A percentile compares a stretch with the other conserved stretches of the same genome.
phyloP scores from a whole-genome alignment of 345 rosid genomes.

The Syzygium aromaticum region DNA sequence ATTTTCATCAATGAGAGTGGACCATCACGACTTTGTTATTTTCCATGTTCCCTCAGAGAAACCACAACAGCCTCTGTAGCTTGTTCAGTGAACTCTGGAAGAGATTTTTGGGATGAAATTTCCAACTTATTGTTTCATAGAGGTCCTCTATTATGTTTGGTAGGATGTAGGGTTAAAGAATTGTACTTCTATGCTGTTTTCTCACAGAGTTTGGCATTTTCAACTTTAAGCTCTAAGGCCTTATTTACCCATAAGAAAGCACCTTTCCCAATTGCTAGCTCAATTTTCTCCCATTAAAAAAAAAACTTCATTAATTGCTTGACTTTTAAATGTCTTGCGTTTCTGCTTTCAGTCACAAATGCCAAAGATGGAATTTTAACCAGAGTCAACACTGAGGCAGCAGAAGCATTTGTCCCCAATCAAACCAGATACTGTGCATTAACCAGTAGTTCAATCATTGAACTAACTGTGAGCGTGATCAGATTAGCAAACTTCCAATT shows the following conservation, averaged over 20 bases:
- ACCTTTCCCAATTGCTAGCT: neutral
- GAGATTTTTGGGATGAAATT: neutral
- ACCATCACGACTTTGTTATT: neutral
- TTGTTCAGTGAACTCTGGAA: neutral
- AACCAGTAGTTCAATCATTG: neutral
- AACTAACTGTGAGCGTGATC: neutral
- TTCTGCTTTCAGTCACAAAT: neutral
- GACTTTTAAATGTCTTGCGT: neutral
- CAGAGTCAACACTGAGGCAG: neutral
- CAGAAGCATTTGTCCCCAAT: neutral
- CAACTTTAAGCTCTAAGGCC: neutral
- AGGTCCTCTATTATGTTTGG: neutral
- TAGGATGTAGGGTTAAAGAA: neutral
- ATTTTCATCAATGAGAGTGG: neutral
- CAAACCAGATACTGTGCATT: neutral
- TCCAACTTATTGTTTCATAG: neutral
- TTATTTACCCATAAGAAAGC: neutral
- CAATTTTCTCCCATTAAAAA: neutral
- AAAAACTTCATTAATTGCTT: neutral
- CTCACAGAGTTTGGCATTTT: neutral
- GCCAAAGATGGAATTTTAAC: neutral
- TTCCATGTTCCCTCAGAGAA: neutral
- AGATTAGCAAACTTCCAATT: neutral
- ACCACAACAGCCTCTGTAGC: neutral
- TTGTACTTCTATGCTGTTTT: neutral